Conservation (phyloP, 1,139 yeast species). For the Taphrina communis region DNA sequence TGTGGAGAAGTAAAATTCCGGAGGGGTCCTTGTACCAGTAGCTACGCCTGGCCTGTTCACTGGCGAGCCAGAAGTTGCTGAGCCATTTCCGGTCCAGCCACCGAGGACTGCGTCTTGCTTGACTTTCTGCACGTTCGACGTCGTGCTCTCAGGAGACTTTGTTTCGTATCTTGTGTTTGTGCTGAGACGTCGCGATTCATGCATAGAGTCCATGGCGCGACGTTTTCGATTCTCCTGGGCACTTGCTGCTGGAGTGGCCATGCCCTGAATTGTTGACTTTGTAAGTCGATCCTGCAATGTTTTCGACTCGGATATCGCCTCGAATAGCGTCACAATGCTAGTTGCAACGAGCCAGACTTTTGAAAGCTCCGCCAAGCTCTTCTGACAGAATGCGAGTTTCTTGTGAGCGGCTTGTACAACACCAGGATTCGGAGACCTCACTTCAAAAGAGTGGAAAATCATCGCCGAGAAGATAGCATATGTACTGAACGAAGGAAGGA, state of each 20-base stretch:
- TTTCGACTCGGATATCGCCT: slow-evolving; percentile 46
- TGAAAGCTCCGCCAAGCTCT: slow-evolving; percentile 62
- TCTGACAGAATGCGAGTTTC: slow-evolving; percentile 61
- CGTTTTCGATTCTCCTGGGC: slow-evolving; percentile 42
- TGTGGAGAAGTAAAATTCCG: slow-evolving; percentile 52
- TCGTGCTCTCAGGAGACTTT: slow-evolving; percentile 7
- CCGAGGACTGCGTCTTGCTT: slow-evolving; percentile 32
- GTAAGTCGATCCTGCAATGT: slow-evolving; percentile 48
- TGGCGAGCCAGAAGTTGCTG: neutral
- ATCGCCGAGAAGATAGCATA: slow-evolving; percentile 68
- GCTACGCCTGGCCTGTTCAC: slow-evolving; percentile 1
- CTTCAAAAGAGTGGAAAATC: slow-evolving; percentile 75
- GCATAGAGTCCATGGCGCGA: slow-evolving; percentile 34
- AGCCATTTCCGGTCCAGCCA: slow-evolving; percentile 18
- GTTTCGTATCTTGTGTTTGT: slow-evolving; percentile 17
- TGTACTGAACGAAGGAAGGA: slow-evolving; percentile 64
- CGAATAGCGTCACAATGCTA: slow-evolving; percentile 52
- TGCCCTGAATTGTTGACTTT: slow-evolving; percentile 49
- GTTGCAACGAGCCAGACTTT: slow-evolving; percentile 56
- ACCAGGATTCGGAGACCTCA: slow-evolving; percentile 63
- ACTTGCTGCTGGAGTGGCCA: slow-evolving; percentile 45
- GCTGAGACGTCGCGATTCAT: slow-evolving; percentile 27
- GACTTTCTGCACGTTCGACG: slow-evolving; percentile 22
- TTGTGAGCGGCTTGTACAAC: slow-evolving; percentile 67
- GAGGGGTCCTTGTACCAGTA: slow-evolving; percentile 44